Conservation (phyloP, 2,329 filamentous ascomycete genomes). For the Aspergillus sp. region DNA sequence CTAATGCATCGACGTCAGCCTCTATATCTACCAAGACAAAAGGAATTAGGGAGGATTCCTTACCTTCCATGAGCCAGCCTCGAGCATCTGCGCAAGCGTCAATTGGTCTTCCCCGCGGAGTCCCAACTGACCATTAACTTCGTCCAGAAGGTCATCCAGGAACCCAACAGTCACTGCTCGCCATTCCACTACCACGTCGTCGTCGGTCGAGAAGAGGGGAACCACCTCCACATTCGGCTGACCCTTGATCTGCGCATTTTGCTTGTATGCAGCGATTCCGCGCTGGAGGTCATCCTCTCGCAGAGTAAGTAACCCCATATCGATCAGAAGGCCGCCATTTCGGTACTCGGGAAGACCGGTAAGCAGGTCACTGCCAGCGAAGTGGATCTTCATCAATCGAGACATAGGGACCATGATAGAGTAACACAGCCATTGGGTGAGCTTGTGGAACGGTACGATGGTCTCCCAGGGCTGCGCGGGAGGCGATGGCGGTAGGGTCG, state of each 20-base stretch:
- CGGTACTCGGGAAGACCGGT: slow-evolving; percentile 90
- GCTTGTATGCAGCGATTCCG: slow-evolving; percentile 67
- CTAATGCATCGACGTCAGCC: slow-evolving; percentile 47
- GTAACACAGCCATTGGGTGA: slow-evolving; percentile 93
- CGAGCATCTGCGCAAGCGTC: slow-evolving; percentile 82
- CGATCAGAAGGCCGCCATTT: slow-evolving; percentile 84
- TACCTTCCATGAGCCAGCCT: slow-evolving; percentile 98
- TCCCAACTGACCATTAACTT: slow-evolving; percentile 68
- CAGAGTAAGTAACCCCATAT: slow-evolving; percentile 76
- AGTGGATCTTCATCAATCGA: slow-evolving; percentile 74
- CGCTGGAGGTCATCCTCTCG: slow-evolving; percentile 69
- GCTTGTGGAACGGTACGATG: slow-evolving; percentile 89
- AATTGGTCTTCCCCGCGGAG: slow-evolving; percentile 69
- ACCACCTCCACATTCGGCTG: slow-evolving; percentile 72
- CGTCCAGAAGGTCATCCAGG: slow-evolving; percentile 66
- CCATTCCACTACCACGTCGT: slow-evolving; percentile 81
- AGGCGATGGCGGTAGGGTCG: slow-evolving; percentile 70
- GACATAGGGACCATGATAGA: slow-evolving; percentile 91
- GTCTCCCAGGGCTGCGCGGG: slow-evolving; percentile 71
- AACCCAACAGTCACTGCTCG: slow-evolving; percentile 73
- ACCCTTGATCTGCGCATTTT: slow-evolving; percentile 70
- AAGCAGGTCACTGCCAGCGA: slow-evolving; percentile 75
- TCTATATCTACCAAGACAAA: not conserved
- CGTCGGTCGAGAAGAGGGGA: slow-evolving; percentile 69
- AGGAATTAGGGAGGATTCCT: slow-evolving; percentile 26